Conservation (phyloP, 208 protist genomes). For the Trypanosoma boissoni region DNA sequence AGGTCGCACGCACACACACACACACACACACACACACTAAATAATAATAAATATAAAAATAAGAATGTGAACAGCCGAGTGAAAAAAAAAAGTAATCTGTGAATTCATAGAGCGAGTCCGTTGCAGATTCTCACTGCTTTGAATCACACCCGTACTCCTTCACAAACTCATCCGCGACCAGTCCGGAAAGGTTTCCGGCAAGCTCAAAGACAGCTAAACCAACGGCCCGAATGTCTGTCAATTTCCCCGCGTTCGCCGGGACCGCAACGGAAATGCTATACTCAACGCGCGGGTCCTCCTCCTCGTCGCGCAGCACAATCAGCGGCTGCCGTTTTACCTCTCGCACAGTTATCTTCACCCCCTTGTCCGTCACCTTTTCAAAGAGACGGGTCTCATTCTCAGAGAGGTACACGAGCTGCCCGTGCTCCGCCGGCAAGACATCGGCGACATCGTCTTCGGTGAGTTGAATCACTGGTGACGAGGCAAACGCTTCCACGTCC, state of each 20-base stretch:
- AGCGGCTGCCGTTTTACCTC: conserved; percentile 83
- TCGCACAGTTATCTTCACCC: conserved; percentile 52
- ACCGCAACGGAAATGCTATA: conserved; percentile 63
- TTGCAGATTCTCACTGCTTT: conserved; percentile 8
- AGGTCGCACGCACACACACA: not conserved
- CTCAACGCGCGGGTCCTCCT: conserved; percentile 85
- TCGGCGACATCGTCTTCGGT: conserved; percentile 76
- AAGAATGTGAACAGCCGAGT: not conserved
- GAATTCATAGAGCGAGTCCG: not conserved
- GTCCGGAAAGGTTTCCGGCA: conserved; percentile 36
- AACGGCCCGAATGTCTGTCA: conserved; percentile 65
- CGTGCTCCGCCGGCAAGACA: conserved; percentile 79
- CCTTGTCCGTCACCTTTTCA: conserved; percentile 69
- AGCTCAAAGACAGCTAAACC: conserved; percentile 65
- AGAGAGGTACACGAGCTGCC: conserved; percentile 87
- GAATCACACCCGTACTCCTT: conserved; percentile 58
- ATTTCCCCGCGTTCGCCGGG: conserved; percentile 48
- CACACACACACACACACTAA: not conserved
- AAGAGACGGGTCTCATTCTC: conserved; percentile 80
- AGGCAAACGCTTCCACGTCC: conserved; percentile 61
- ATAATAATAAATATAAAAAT: not conserved
- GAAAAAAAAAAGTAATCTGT: not conserved
- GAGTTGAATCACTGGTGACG: conserved; percentile 61
- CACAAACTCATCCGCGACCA: conserved; percentile 51
- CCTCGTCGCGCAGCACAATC: conserved; percentile 83